phyloP scores from a whole-genome alignment of 495 filamentous ascomycete species.

The Lineolata rhizophorae region DNA sequence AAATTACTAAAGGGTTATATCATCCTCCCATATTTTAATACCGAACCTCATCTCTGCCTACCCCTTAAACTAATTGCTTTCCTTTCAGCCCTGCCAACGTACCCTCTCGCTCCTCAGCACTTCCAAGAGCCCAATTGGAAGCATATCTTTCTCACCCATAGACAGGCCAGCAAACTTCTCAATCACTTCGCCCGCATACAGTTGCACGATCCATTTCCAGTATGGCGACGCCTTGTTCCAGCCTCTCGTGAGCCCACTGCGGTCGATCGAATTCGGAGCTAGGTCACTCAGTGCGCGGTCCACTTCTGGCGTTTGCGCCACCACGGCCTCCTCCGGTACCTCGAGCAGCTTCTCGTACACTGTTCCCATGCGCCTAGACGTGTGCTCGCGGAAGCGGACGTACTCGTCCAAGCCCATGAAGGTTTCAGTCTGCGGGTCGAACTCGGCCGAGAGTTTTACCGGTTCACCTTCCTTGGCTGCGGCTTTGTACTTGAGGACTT shows the following conservation, averaged over 20 bases:
- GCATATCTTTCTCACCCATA: conserved; percentile 29
- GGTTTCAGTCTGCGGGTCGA: conserved; percentile 8
- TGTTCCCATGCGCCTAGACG: conserved; percentile 6
- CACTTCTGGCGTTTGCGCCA: conserved; percentile 6
- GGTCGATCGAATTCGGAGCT: not conserved
- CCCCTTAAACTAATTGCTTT: no score
- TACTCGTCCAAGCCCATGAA: conserved; percentile 30
- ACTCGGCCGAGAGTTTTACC: no score
- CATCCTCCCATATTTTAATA: no score
- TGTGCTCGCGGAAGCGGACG: conserved; percentile 20
- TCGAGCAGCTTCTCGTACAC: conserved; percentile 13
- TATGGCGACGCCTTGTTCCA: conserved; percentile 15
- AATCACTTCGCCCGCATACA: conserved; percentile 29
- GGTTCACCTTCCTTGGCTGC: not conserved
- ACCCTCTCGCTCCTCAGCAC: conserved; percentile 32
- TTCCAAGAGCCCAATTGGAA: conserved; percentile 30
- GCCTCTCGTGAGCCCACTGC: conserved; percentile 5
- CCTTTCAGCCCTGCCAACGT: conserved; percentile 28
- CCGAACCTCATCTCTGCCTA: no score
- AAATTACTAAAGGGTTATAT: no score
- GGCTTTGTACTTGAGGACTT: no score
- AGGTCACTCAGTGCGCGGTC: not conserved
- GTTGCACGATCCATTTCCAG: conserved; percentile 26
- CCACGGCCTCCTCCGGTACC: conserved; percentile 6
- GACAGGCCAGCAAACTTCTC: conserved; percentile 26